Conservation (phyloP, 164 flowering plant species). For the Aristolochia fimbriata region DNA sequence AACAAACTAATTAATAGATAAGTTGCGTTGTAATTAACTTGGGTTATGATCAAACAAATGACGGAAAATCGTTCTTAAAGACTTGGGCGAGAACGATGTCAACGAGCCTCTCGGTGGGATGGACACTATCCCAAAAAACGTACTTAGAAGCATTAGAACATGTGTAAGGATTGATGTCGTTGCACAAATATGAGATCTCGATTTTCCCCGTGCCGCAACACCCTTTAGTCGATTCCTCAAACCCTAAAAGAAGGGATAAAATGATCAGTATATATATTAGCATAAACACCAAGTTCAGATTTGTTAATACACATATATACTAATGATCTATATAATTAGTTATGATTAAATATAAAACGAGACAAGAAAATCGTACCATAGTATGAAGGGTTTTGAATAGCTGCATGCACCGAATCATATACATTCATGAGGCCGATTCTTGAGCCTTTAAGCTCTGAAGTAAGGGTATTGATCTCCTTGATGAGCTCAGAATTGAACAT, state of each 20-base stretch:
- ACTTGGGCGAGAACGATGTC: no score
- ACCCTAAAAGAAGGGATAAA: conserved; percentile 1
- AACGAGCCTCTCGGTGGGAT: conserved; percentile 7
- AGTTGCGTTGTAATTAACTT: no score
- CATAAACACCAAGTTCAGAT: not conserved
- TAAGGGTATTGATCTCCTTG: not conserved
- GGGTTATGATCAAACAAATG: no score
- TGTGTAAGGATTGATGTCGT: not conserved
- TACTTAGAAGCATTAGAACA: conserved; percentile 8
- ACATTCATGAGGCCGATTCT: not conserved
- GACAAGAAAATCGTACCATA: conserved; percentile 3
- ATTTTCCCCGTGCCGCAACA: conserved; percentile 10
- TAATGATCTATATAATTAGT: no score
- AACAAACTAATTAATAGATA: no score
- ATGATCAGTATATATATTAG: not conserved
- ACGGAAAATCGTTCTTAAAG: no score
- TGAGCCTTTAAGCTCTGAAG: not conserved
- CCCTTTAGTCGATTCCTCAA: conserved; percentile 6
- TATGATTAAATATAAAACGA: not conserved
- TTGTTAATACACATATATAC: not conserved
- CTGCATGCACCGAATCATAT: not conserved
- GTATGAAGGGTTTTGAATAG: not conserved
- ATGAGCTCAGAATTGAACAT: not conserved
- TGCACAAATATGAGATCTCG: conserved; percentile 7
- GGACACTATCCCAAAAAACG: conserved; percentile 10